Evolutionary conservation across 257 asterid species (phyloP).

Genomic region (Petrea volubilis): DNA sequence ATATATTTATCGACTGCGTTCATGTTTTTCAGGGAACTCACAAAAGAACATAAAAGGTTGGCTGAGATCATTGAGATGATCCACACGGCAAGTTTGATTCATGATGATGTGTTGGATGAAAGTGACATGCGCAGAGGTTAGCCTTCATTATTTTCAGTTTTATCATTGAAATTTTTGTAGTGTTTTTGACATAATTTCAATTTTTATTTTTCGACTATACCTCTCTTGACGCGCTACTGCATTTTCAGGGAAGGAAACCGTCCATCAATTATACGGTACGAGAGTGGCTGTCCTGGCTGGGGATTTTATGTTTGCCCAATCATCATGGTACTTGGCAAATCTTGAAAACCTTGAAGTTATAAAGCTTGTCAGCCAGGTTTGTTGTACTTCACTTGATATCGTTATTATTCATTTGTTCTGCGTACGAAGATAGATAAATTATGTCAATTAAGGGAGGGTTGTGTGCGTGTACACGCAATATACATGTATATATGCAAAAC

Average conservation of each 20-base stretch:
- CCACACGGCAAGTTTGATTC: constrained; percentile 97
- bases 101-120: constrained; percentile 93
- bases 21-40: constrained; percentile 67
- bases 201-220: background rate
- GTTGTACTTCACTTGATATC: background rate
- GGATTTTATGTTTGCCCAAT: constrained; percentile 97
- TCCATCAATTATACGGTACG: constrained; percentile 88
- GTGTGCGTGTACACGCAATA: no score
- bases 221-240: background rate
- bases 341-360: constrained; percentile 95
- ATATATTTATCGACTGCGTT: background rate
- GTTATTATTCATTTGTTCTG: background rate
- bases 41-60: constrained; percentile 81
- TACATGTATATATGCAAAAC: no score
- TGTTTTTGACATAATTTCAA: background rate
- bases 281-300: constrained; percentile 94
- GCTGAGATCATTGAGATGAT: constrained; percentile 99
- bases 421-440: background rate
- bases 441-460: background rate
- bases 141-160: background rate
- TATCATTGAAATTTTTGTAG: no score
- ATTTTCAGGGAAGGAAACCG: constrained; percentile 82
- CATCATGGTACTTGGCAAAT: constrained; percentile 96
- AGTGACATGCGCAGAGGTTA: constrained; percentile 94
- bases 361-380: constrained; percentile 94